Evolutionary conservation across 2,329 filamentous ascomycete species (phyloP), one percentile per base, ranked within the genome.

Genomic region (Phialocephala sp.): DNA sequence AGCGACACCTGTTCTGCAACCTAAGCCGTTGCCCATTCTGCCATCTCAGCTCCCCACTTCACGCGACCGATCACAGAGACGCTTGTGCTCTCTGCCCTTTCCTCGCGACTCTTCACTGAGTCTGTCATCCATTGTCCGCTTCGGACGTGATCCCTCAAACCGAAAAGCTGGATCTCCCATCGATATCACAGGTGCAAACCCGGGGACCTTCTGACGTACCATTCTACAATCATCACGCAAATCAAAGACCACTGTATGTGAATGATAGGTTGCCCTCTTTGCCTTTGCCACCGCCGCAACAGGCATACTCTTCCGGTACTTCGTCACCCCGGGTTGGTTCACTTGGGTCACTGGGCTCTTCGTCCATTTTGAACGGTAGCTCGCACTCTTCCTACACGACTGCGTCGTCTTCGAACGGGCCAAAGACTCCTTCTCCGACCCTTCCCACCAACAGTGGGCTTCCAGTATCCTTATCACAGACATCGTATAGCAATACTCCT

Each of bases 141-240:
- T 60, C 65, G 74, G 74, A 74, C 73, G 70, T 72, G 68, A 73
- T 64, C 69, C 52, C 56, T 68, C 66, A 87, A 82, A 90, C 88
- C 91, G 92, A 87, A 90, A 95, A 94, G 85, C 92, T 96, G 92
- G 92, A 94, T 91, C 89, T 94, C 80, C 91, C 92, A 82, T 91
- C 91, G 82, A 91, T 93, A 78, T 91, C 91, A 77, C 89, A 92
- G 84, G 87, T 91, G 83, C 89, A 92, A 81, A 87, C 89, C 86
- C 89, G 91, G 87, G 90, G 89, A 83, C 85, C 85, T 77, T 85
- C 86, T 80, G 90, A 94, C 81, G 84, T 85, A 75, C 79, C 84
- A 79, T 92, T 88, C 81, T 91, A 89, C 81, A 89, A 88, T 80
- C 82, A 85, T 77, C 85, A 90, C 81, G 85, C 87, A 77, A 79